Percentiles rank a stretch among this genome's conserved stretches.
Evolutionary conservation across 441 rosid species (phyloP).

Genomic region (Pelargonium australe): DNA sequence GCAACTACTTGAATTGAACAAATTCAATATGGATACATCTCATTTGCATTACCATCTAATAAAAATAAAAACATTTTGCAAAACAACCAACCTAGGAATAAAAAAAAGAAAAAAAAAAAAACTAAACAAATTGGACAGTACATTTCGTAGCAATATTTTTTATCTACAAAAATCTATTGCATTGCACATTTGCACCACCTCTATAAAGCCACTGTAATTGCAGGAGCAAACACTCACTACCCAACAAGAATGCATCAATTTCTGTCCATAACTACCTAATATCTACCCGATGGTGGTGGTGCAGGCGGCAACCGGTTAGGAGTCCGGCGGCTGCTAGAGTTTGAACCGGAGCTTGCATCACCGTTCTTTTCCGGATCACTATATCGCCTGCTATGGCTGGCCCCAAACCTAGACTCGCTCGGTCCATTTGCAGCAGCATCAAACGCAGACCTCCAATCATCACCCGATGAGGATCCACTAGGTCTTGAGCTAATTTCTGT

Average conservation of each 20-base stretch:
- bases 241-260: constrained; percentile 27
- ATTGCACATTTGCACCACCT: constrained; percentile 12
- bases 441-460: constrained; percentile 97
- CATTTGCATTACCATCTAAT: no score
- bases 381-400: constrained; percentile 63
- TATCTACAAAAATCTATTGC: constrained; percentile 33
- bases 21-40: no score
- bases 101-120: background rate
- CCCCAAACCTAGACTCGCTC: constrained; percentile 43
- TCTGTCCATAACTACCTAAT: constrained; percentile 31
- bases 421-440: constrained; percentile 76
- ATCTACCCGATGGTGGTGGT: constrained; percentile 74
- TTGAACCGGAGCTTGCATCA: constrained; percentile 47
- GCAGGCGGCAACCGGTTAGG: constrained; percentile 87
- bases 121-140: no score
- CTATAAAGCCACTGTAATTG: constrained; percentile 17
- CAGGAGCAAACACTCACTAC: constrained; percentile 26
- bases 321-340: constrained; percentile 63
- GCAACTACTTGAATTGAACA: no score
- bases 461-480: constrained; percentile 50
- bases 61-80: no score
- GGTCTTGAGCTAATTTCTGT: constrained; percentile 82
- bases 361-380: constrained; percentile 86
- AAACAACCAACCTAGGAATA: background rate
- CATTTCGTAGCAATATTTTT: constrained; percentile 4